Evolutionary conservation across 139 green algal genomes (phyloP), one percentile per base, ranked within the genome.

Genomic region (Ostreobium quekettii): DNA sequence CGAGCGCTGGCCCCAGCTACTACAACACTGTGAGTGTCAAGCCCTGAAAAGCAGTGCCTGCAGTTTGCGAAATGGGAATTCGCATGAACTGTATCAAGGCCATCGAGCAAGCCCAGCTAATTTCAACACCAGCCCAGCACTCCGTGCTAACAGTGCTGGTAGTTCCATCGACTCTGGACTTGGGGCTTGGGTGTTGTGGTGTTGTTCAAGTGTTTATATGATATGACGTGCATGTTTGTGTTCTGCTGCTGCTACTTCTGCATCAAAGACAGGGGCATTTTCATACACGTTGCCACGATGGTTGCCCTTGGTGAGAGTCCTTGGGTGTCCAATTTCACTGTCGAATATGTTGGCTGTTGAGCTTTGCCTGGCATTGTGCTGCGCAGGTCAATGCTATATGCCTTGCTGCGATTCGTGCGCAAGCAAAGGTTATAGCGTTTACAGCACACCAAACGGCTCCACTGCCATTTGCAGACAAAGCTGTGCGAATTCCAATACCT

Each of bases 401-500:
- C 42, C 31, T 68, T 6, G 61, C 61, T 56, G 61, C 24, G 11
- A 68, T 68, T 29, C 35, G 61, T 57, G 61, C 61, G 6, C 35
- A 53, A 56, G 36, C 61, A 6, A 15, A 53, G 30, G 49, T 76
- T 22, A 60, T 76, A 6, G 60, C 47, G n/a, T 66, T 76, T 31
- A 76, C 70, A 36, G 62, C 64, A 29, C 70, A 76, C 31, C 70
- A 39, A 8, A 71, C 70, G 3, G 70, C 70, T 4, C 42, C 46
- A 8, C 35, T 76, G 30, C 47, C 39, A 15, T 76, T 72, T 73
- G 70, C 70, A 53, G 70, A 76, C n/a, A 63, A n/a, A 26, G 62
- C 68, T 24, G 59, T 71, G 22, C 42, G 60, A 24, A 67, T 76
- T 24, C 70, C 70, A 65, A 30, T n/a, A n/a, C n/a, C n/a, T n/a